Conservation (phyloP, 225 moss, liverwort and hornwort species). For the Physcomitrellopsis africana region DNA sequence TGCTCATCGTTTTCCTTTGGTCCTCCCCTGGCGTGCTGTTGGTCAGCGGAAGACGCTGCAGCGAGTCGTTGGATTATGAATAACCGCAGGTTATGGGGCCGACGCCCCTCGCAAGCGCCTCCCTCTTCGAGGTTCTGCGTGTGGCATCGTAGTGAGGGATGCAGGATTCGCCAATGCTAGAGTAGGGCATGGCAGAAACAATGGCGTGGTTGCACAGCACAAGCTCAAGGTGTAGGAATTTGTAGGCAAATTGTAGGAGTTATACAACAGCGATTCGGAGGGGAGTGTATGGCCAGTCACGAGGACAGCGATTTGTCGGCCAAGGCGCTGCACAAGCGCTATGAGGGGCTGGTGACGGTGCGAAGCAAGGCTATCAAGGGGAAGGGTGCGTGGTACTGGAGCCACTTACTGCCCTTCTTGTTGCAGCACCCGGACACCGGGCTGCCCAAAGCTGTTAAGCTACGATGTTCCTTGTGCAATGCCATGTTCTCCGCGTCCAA, state of each 20-base stretch:
- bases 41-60: not conserved
- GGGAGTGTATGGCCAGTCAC: constrained; percentile 52
- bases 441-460: constrained; percentile 84
- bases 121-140: not conserved
- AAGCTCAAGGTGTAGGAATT: constrained; percentile 17
- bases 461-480: constrained; percentile 91
- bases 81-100: constrained; percentile 31
- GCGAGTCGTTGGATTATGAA: constrained; percentile 15
- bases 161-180: constrained; percentile 26
- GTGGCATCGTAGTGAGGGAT: not conserved
- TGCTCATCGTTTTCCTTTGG: too few species aligned
- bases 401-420: constrained; percentile 78
- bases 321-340: constrained; percentile 94
- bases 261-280: not conserved
- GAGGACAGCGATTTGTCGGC: constrained; percentile 56
- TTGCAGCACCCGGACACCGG: constrained; percentile 79
- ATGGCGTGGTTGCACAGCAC: constrained; percentile 14
- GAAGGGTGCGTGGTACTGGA: constrained; percentile 96
- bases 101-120: constrained; percentile 25
- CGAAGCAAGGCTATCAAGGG: constrained; percentile 95
- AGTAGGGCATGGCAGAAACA: constrained; percentile 23
- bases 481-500: constrained; percentile 96
- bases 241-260: constrained; percentile 20
- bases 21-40: not conserved
- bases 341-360: constrained; percentile 83